Conservation (phyloP, 805 yeast species). For the Ogataea wickerhamii region DNA sequence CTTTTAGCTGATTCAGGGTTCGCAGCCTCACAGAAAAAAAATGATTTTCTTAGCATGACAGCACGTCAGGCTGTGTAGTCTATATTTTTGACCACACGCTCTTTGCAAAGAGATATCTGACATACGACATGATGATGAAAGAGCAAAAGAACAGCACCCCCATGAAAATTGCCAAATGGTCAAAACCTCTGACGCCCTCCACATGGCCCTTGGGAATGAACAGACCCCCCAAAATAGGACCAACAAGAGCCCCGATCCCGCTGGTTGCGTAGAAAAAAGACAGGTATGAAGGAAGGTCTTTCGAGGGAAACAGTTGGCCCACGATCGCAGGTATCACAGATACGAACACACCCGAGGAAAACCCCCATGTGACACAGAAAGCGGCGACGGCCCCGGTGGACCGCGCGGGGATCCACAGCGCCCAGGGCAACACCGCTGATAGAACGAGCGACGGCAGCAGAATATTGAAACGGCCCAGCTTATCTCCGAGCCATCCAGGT, state of each 20-base stretch:
- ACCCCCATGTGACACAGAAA: conserved; percentile 32
- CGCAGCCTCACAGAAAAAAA: too few species aligned
- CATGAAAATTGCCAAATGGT: conserved; percentile 27
- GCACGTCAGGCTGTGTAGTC: too few species aligned
- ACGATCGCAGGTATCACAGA: conserved; percentile 32
- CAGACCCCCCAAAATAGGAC: conserved; percentile 34
- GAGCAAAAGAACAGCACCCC: conserved; percentile 29
- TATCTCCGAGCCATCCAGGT: conserved; percentile 46
- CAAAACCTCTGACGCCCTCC: conserved; percentile 23
- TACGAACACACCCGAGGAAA: conserved; percentile 31
- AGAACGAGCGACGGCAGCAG: conserved; percentile 32
- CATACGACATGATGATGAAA: conserved; percentile 3
- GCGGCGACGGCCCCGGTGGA: conserved; percentile 39
- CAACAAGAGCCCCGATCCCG: conserved; percentile 32
- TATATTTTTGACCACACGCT: conserved; percentile 4
- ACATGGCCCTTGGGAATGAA: conserved; percentile 27
- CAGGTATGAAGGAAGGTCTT: conserved; percentile 31
- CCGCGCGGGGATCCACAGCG: conserved; percentile 49
- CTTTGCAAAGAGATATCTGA: conserved; percentile 8
- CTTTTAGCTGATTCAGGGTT: too few species aligned
- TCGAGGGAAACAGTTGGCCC: conserved; percentile 32
- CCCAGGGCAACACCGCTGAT: conserved; percentile 34
- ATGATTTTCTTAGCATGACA: too few species aligned
- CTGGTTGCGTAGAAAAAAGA: conserved; percentile 27
- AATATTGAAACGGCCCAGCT: conserved; percentile 38